These are phyloP conservation scores for Chlorella sp. DNA, from an alignment of 139 green algal genomes.

Conservation along the genomic window DNA sequence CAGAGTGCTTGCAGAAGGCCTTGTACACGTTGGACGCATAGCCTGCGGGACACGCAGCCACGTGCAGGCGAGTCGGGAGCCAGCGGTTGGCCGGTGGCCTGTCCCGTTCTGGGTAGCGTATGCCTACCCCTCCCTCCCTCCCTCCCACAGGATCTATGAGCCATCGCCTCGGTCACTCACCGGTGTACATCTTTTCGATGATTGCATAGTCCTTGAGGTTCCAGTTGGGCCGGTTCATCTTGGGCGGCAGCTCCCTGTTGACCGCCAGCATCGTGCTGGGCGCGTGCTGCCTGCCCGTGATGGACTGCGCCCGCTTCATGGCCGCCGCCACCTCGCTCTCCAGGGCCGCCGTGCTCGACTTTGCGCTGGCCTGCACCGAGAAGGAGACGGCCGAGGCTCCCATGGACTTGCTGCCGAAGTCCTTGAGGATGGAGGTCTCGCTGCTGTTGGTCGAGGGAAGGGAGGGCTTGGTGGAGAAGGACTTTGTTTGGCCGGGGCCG, in stretches of 20 bases:
- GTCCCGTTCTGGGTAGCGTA: too few species aligned
- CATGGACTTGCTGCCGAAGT: too few species aligned
- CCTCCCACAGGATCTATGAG: too few species aligned
- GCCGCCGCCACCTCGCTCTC: background rate
- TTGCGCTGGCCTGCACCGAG: background rate
- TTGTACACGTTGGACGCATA: slow-evolving; percentile 44
- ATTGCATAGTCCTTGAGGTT: slow-evolving; percentile 32
- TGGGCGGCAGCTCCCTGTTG: slow-evolving; percentile 9
- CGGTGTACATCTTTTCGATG: slow-evolving; percentile 44
- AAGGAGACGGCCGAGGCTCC: too few species aligned
- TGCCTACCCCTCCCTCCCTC: too few species aligned
- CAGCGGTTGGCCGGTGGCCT: too few species aligned
- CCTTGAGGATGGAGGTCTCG: too few species aligned
- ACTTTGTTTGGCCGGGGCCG: too few species aligned
- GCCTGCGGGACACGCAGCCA: too few species aligned
- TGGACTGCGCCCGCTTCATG: background rate
- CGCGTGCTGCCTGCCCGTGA: background rate
- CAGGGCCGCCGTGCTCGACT: background rate
- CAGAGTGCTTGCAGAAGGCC: slow-evolving; percentile 30
- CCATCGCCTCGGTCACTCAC: too few species aligned
- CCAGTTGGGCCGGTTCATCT: slow-evolving; percentile 27
- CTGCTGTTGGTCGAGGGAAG: background rate
- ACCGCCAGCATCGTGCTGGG: slow-evolving; percentile 19
- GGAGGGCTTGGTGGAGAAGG: too few species aligned
- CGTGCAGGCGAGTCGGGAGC: too few species aligned